Percentiles rank a stretch among this genome's conserved stretches.
These are phyloP conservation scores for Picochlorum costavermella DNA, from an alignment of 139 green algal species.

Conservation along the genomic window DNA sequence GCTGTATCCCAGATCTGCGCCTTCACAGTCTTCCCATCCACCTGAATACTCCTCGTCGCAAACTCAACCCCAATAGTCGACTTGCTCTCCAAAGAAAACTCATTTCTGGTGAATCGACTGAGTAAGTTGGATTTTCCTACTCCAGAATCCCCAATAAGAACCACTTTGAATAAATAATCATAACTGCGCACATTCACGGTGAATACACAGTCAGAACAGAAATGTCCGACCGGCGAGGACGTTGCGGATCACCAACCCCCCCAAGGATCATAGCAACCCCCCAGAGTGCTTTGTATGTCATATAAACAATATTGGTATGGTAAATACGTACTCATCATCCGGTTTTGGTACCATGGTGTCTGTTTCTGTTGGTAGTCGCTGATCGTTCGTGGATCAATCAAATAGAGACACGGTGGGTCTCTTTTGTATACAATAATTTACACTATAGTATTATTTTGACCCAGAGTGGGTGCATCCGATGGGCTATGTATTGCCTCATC, in stretches of 20 bases:
- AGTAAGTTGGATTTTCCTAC: slow-evolving; percentile 99
- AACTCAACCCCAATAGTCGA: slow-evolving; percentile 99
- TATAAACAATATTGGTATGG: neutral
- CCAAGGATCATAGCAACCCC: neutral
- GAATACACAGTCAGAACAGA: neutral
- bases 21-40: slow-evolving; percentile 99
- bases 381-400: neutral
- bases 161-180: slow-evolving; percentile 99
- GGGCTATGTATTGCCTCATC: slow-evolving; percentile 8
- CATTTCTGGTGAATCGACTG: slow-evolving; percentile 95
- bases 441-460: neutral
- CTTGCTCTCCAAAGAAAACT: slow-evolving; percentile 98
- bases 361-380: neutral
- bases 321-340: slow-evolving; percentile 59
- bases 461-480: slow-evolving; percentile 6
- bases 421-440: neutral
- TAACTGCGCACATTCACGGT: slow-evolving; percentile 60
- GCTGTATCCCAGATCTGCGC: slow-evolving; percentile 99
- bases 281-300: neutral
- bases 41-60: slow-evolving; percentile 95
- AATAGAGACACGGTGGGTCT: neutral
- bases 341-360: slow-evolving; percentile 58
- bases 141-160: slow-evolving; percentile 96
- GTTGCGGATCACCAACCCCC: neutral
- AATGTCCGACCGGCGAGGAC: neutral